Base-by-base conservation (phyloP, 805 yeast genomes). In the Candida lessepsii region DNA sequence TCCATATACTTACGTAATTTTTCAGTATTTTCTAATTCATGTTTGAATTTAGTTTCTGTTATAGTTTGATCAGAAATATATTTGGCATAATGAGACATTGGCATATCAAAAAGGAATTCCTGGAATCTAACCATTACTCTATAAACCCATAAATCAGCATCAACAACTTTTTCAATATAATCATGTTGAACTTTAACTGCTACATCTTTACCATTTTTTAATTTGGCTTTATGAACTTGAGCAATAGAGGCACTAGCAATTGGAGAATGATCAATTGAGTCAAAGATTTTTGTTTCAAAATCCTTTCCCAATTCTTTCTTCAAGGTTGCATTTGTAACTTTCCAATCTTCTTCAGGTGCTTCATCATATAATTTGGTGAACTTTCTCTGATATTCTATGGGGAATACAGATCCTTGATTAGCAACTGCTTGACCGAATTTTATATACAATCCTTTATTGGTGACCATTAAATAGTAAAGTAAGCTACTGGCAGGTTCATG, bases 371-470 rank as follows among this genome's bases (percentile, higher is more conserved):
- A 60, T 42, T 63, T 58, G 10, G 70, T 64, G 53, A 85, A 80
- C 50, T 75, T 71, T 29, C 65, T 71, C 48, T 80, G 86, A 58
- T 67, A 83, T 15, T 78, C 82, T 25, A 65, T 58, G 2, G 95
- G 95, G 47, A 85, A 76, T 51, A 82, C 67, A 19, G 73, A 61
- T 1, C 87, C 80, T 56, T 86, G 93, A 52, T 84, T 78, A 2
- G 93, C 91, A 33, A 85, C 71, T 37, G 86, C 81, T 67, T 85
- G 93, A 17, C 93, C 95, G 49, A 83, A 59, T 56, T 85, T 85
- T 56, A 86, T 80, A 54, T 83, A 86, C 14, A 86, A 66, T 1
- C 73, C 73, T 47, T 63, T 67, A 45, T 67, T 67, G 7, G 44
- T 39, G 45, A 52, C 50, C 19, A 67, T 40, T 50, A 67, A 46